Evolutionary conservation across 225 moss, liverwort and hornwort species (phyloP), one percentile per base, ranked within the genome.

Genomic region (Polytrichum formosum): DNA sequence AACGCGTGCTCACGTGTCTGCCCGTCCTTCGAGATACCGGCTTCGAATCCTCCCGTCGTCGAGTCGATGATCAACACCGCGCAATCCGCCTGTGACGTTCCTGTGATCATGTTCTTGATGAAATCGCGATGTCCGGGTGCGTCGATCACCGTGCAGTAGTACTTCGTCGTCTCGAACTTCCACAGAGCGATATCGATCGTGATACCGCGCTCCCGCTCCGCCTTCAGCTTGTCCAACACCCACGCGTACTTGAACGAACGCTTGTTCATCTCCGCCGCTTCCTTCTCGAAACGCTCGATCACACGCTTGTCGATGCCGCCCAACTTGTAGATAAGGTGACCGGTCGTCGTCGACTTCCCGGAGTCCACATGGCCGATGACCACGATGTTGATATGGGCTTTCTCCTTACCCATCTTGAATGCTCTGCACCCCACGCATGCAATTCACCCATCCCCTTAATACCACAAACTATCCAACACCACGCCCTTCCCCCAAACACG

Each of bases 1-100:
- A 93, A 27, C 7, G 93, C 93, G 72, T 93, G 93, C 89, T 93
- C 93, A 4, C 91, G 85, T 0, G 91, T 89, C 81, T 89, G 88
- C 7, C 88, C 88, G 17, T 89, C 88, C 81, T 89, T 89, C 4
- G 85, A 89, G 55, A 89, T 89, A 30, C 88, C 85, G 18, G 88
- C 85, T 74, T 89, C 85, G 55, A 89, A 89, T 9, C 88, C 88
- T 78, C 88, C 85, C 1, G 85, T 89, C n/a, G 88, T 89, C 13
- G 88, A 89, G 65, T 89, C 88, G 63, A 89, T 85, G 61, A 89
- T 89, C 75, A 89, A 59, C 65, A 89, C 80, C 0, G 88, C 88
- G 70, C 93, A 93, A 20, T 91, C 91, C 0, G 91, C 91, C 84
- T 93, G 87, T 0, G 84, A 80, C 0, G 88, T 89, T 0, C 88